A percentile compares a stretch with the other conserved stretches of the same genome.
phyloP scores from a whole-genome alignment of 2,329 filamentous ascomycete species.

The Microsporum canis region DNA sequence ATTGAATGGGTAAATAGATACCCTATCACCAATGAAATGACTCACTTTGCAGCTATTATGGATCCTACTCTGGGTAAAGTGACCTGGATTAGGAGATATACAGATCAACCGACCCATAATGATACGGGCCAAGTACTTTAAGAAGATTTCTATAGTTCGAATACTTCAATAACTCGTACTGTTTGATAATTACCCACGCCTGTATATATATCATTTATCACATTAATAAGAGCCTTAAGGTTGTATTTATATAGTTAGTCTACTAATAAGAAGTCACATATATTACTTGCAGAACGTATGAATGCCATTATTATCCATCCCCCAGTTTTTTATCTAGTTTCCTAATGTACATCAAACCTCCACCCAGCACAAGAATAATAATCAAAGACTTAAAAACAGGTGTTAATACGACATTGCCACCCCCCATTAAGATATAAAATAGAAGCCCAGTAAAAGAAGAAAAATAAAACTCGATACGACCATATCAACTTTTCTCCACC shows the following conservation, averaged over 20 bases:
- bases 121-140: background rate
- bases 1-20: slow-evolving; percentile 40
- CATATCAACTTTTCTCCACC: background rate
- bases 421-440: background rate
- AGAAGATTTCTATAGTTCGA: background rate
- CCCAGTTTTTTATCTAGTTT: slow-evolving; percentile 4
- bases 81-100: slow-evolving; percentile 33
- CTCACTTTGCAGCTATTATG: slow-evolving; percentile 49
- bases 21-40: slow-evolving; percentile 47
- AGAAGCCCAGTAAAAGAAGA: background rate
- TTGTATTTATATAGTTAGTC: background rate
- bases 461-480: background rate
- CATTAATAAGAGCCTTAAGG: background rate
- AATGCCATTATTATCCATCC: background rate
- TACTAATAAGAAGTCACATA: background rate
- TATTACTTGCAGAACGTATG: background rate
- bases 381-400: background rate
- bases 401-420: background rate
- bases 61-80: slow-evolving; percentile 42
- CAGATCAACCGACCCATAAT: background rate
- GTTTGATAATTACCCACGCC: too few relatives aligned
- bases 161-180: background rate
- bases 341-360: background rate
- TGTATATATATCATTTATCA: background rate
- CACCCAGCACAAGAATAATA: background rate